Percentiles rank a stretch among this genome's conserved stretches.
Evolutionary conservation across 2,329 filamentous ascomycete genomes (phyloP).

Genomic region (Pestalotiopsis fici): DNA sequence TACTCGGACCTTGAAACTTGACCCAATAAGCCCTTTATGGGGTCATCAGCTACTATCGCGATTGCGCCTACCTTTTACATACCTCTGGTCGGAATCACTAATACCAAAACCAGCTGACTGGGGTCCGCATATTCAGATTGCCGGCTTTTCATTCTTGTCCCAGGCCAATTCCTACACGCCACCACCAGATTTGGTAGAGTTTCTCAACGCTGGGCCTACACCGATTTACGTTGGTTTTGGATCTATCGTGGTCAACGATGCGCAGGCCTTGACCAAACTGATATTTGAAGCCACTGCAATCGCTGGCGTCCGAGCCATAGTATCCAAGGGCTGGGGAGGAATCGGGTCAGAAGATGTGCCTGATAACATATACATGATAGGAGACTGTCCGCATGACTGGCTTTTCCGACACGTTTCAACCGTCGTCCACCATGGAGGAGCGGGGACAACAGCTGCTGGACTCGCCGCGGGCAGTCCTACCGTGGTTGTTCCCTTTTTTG

Average conservation of each 20-base stretch:
- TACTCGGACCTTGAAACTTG: constrained; percentile 60
- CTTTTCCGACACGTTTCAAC: constrained; percentile 64
- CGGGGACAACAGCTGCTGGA: constrained; percentile 83
- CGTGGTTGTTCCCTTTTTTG: constrained; percentile 66
- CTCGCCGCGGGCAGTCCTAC: constrained; percentile 71
- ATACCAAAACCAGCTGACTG: constrained; percentile 68
- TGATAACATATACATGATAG: constrained; percentile 63
- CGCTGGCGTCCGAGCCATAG: constrained; percentile 58
- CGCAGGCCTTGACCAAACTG: constrained; percentile 55
- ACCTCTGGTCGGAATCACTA: constrained; percentile 69
- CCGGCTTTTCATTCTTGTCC: constrained; percentile 64
- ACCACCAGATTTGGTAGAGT: constrained; percentile 47
- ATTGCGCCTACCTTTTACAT: constrained; percentile 66
- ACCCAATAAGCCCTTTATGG: constrained; percentile 65
- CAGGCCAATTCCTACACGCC: constrained; percentile 54
- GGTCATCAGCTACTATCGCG: constrained; percentile 65
- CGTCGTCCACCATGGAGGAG: constrained; percentile 74
- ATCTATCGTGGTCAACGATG: constrained; percentile 56
- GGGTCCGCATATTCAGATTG: constrained; percentile 58
- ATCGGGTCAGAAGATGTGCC: constrained; percentile 59
- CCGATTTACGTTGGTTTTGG: constrained; percentile 70
- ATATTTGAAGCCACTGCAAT: constrained; percentile 60
- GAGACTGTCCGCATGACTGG: constrained; percentile 69
- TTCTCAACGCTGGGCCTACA: constrained; percentile 42
- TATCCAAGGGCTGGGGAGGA: constrained; percentile 69